Conservation (phyloP, 306 rosid genomes). For the Nissolia schottii region DNA sequence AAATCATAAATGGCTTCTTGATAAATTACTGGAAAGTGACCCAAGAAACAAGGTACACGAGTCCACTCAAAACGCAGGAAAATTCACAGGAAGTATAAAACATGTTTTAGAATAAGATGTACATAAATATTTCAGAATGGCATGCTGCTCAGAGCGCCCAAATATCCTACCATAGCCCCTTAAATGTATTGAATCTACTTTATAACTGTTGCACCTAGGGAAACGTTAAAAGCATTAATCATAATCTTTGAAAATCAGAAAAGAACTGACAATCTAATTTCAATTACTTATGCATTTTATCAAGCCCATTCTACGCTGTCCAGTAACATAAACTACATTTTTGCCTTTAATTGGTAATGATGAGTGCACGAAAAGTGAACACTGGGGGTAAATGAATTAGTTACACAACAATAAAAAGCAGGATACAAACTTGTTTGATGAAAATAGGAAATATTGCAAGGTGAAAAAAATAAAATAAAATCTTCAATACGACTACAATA, state of each 20-base stretch:
- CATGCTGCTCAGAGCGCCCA: background rate
- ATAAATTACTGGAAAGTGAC: background rate
- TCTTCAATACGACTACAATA: background rate
- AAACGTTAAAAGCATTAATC: background rate
- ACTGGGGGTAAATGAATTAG: background rate
- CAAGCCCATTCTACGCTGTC: background rate
- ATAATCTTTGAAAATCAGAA: background rate
- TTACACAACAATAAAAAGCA: constrained; percentile 3
- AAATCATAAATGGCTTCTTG: background rate
- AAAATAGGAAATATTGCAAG: constrained; percentile 1
- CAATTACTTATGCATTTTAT: background rate
- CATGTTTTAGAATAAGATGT: background rate
- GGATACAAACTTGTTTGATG: constrained; percentile 4
- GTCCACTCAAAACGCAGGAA: background rate
- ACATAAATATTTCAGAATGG: background rate
- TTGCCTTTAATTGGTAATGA: background rate
- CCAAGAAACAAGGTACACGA: background rate
- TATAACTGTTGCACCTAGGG: background rate
- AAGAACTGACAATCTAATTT: background rate
- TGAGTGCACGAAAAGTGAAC: constrained; percentile 7
- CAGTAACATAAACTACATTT: background rate
- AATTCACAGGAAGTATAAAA: background rate
- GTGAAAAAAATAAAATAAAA: background rate
- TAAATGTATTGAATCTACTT: background rate
- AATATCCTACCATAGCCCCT: constrained; percentile 6